Percentiles rank a stretch among this genome's conserved stretches.
phyloP scores from a whole-genome alignment of 345 rosid genomes.

The Rhodomyrtus tomentosa region DNA sequence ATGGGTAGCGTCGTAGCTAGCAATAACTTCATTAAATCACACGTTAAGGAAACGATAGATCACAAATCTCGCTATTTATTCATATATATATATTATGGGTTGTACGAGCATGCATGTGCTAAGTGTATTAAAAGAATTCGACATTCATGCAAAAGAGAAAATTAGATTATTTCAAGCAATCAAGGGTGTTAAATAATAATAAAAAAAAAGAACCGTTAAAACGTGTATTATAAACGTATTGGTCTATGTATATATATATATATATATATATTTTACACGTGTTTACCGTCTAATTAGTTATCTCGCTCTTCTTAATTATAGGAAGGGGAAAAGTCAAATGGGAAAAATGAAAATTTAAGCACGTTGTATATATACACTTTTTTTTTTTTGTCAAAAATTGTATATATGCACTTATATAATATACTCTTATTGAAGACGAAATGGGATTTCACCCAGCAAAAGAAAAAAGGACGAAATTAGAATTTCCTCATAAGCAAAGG shows the following conservation, averaged over 20 bases:
- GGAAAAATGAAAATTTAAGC: neutral
- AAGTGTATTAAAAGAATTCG: neutral
- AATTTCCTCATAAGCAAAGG: neutral
- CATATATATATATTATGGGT: neutral
- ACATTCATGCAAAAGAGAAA: neutral
- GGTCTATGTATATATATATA: neutral
- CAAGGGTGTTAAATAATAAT: neutral
- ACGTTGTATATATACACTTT: too few species aligned
- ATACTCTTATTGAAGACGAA: neutral
- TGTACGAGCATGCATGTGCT: neutral
- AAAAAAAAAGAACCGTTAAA: neutral
- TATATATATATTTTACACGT: neutral
- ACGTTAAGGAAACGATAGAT: neutral
- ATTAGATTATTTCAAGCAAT: neutral
- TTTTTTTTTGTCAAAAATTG: too few species aligned
- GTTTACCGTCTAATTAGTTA: neutral
- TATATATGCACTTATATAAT: neutral
- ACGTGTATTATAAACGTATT: neutral
- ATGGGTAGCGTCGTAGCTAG: neutral
- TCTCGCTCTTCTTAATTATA: neutral
- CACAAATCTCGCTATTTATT: neutral
- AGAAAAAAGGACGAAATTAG: neutral
- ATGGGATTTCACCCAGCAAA: neutral
- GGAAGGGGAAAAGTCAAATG: neutral
- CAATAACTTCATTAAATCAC: neutral